Evolutionary conservation across 2,329 filamentous ascomycete genomes (phyloP), one percentile per base, ranked within the genome.

Genomic region (Xylariaceae sp.): DNA sequence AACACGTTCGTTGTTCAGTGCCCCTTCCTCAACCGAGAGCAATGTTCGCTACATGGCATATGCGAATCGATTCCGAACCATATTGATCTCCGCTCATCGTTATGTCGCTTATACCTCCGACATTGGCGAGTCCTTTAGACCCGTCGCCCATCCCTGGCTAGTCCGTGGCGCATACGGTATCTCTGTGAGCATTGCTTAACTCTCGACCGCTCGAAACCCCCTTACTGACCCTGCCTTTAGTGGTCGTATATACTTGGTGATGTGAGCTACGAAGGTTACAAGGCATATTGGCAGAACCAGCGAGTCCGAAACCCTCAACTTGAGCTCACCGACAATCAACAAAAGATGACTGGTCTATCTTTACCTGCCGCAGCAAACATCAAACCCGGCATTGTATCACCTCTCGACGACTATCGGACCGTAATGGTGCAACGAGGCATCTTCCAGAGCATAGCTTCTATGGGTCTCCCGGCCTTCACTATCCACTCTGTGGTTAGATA

Each of bases 91-190:
- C 14, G 91, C 91, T 4, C 93, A 97, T 62, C 85, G 93, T 60
- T 98, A 98, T 62, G 90, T 98, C 39, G 93, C 93, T 45, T 98
- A 98, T 66, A 97, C 93, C 0, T 91, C 85, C 17, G 92, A 97
- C 61, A 92, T 98, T 53, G 93, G 93, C 64, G 93, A 98, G 68
- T 94, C 88, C 0, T 98, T 98, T 69, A 82, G 93, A 2, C 93
- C 93, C 0, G 79, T 98, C 32, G 91, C 92, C 4, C 91, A 96
- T 63, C 92, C 90, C 0, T 83, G 77, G 59, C 70, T 94, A 3
- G 86, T 98, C 10, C 80, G 85, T 48, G 74, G 80, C 38, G 93
- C 93, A 5, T 98, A 98, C 63, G 92, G 81, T 39, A 74, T 98
- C 34, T 95, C 88, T n/a, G n/a, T n/a, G n/a, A n/a, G n/a, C n/a